A percentile compares a stretch with the other conserved stretches of the same genome.
These are phyloP conservation scores for Telfairia occidentalis DNA, from an alignment of 331 rosid species.

Conservation along the genomic window DNA sequence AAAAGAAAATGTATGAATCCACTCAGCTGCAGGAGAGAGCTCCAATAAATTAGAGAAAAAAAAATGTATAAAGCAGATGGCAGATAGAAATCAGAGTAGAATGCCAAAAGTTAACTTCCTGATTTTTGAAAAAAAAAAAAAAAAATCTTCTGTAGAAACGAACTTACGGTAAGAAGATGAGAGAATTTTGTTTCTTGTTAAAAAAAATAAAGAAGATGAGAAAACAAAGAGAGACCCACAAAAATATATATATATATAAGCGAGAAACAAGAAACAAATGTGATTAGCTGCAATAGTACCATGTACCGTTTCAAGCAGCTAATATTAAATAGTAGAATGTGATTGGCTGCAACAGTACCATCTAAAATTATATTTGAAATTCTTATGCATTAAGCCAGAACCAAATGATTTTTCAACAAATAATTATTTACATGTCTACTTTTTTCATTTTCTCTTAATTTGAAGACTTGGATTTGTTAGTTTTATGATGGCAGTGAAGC, in stretches of 20 bases:
- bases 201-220: not conserved
- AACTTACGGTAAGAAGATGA: too few relatives aligned
- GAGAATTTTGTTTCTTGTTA: too few relatives aligned
- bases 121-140: not conserved
- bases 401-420: not conserved
- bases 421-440: not conserved
- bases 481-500: not conserved
- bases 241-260: not conserved
- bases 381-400: not conserved
- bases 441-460: not conserved
- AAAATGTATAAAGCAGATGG: not conserved
- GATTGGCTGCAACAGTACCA: not conserved
- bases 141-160: not conserved
- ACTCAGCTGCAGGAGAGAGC: not conserved
- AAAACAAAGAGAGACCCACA: not conserved
- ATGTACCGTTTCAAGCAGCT: not conserved
- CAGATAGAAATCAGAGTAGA: not conserved
- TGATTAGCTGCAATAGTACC: not conserved
- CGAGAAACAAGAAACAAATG: not conserved
- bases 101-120: not conserved
- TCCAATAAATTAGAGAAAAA: not conserved
- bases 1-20: not conserved
- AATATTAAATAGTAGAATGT: not conserved
- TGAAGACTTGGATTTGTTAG: not conserved
- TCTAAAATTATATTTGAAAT: not conserved